These are phyloP conservation scores for Hyaloscypha hepaticicola DNA, from an alignment of 495 filamentous ascomycete genomes.

Conservation along the genomic window DNA sequence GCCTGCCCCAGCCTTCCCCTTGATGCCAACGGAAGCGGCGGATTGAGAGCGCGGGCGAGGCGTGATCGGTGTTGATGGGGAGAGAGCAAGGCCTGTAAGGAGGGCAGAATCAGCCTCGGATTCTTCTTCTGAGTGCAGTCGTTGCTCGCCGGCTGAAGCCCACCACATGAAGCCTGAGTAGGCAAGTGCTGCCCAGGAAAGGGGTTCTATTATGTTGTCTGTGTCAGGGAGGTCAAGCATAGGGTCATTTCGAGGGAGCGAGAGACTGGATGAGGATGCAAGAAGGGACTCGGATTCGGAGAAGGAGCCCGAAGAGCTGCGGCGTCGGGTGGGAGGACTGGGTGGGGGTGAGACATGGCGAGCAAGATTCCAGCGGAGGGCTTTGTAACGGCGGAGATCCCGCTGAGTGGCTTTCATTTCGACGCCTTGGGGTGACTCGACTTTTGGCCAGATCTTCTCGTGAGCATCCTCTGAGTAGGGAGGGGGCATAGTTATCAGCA, in stretches of 20 bases:
- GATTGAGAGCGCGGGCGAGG: conserved; percentile 35
- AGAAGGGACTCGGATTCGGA: conserved; percentile 32
- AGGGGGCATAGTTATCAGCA: conserved; percentile 77
- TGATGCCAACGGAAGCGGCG: conserved; percentile 27
- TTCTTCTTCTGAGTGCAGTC: conserved; percentile 51
- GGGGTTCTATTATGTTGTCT: conserved; percentile 65
- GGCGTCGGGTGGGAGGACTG: conserved; percentile 21
- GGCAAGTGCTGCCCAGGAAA: conserved; percentile 85
- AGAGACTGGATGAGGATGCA: conserved; percentile 35
- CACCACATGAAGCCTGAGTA: conserved; percentile 97
- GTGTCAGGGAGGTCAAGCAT: conserved; percentile 35
- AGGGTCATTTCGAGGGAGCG: conserved; percentile 38
- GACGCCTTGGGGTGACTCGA: conserved; percentile 60
- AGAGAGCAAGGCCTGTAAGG: conserved; percentile 42
- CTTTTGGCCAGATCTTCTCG: conserved; percentile 68
- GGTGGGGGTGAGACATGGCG: conserved; percentile 34
- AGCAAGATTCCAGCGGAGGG: conserved; percentile 66
- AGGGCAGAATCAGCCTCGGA: conserved; percentile 47
- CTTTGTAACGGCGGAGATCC: conserved; percentile 75
- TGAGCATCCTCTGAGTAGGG: conserved; percentile 54
- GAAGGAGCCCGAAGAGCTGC: conserved; percentile 1
- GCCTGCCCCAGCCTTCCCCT: conserved; percentile 27
- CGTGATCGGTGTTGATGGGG: conserved; percentile 31
- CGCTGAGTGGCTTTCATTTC: conserved; percentile 86
- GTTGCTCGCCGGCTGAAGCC: conserved; percentile 90